Evolutionary conservation across 257 asterid genomes (phyloP).

Genomic region (Gentiana straminea): DNA sequence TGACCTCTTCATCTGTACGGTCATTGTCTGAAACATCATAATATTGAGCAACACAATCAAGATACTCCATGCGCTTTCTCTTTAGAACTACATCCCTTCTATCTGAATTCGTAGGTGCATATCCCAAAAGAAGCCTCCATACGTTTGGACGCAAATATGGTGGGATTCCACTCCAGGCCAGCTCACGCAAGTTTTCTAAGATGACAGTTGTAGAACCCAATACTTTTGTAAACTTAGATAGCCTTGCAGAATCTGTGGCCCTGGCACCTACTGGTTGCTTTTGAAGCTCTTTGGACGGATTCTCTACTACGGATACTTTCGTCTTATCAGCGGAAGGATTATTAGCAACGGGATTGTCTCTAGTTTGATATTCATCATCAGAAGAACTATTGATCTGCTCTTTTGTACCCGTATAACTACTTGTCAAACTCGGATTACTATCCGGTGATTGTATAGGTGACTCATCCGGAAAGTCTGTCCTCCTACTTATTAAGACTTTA

Average conservation of each 20-base stretch:
- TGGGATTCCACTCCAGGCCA: constrained; percentile 98
- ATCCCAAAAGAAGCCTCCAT: constrained; percentile 99
- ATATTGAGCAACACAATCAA: constrained; percentile 87
- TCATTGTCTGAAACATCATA: constrained; percentile 77
- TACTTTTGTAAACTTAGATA: constrained; percentile 82
- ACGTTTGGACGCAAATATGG: constrained; percentile 81
- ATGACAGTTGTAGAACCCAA: constrained; percentile 61
- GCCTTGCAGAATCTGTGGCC: constrained; percentile 94
- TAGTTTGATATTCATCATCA: constrained; percentile 56
- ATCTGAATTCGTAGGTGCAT: constrained; percentile 99
- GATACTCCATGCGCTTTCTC: constrained; percentile 89
- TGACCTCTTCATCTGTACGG: constrained; percentile 93
- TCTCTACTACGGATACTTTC: constrained; percentile 34
- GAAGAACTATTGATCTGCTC: constrained; percentile 34
- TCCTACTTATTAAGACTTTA: constrained; percentile 65
- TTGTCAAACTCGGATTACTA: constrained; percentile 34
- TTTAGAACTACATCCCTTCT: constrained; percentile 95
- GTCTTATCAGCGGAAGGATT: constrained; percentile 38
- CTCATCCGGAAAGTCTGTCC: constrained; percentile 55
- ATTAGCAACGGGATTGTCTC: constrained; percentile 33
- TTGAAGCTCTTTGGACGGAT: constrained; percentile 40
- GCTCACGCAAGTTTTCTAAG: constrained; percentile 84
- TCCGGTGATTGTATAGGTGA: constrained; percentile 49
- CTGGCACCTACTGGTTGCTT: constrained; percentile 71
- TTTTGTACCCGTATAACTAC: constrained; percentile 31